Evolutionary conservation across 345 rosid species (phyloP).

Genomic region (Citrus sinensis): DNA sequence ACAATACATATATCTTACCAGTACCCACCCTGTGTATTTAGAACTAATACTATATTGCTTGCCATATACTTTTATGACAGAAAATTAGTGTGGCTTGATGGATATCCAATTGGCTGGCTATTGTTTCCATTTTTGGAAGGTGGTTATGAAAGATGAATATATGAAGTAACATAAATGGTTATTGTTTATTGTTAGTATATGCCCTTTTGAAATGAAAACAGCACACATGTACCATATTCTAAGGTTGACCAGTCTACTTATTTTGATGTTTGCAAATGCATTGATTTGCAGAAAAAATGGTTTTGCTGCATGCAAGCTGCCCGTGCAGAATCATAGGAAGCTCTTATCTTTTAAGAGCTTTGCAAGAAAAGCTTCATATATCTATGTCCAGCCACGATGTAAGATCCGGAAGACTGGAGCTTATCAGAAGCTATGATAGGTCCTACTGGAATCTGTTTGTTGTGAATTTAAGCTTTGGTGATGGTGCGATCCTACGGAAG

Average conservation of each 20-base stretch:
- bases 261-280: constrained; percentile 5
- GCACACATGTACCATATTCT: background rate
- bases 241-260: background rate
- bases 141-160: background rate
- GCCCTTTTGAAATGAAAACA: background rate
- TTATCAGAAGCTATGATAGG: constrained; percentile 37
- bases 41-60: background rate
- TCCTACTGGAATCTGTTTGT: constrained; percentile 32
- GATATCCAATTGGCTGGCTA: background rate
- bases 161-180: background rate
- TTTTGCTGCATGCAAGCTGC: constrained; percentile 39
- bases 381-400: constrained; percentile 10
- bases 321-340: constrained; percentile 24
- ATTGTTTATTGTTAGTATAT: background rate
- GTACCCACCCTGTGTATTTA: background rate
- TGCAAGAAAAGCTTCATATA: constrained; percentile 4
- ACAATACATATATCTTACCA: background rate
- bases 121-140: background rate
- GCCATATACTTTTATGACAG: background rate
- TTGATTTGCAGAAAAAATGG: constrained; percentile 45
- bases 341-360: constrained; percentile 19
- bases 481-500: constrained; percentile 19
- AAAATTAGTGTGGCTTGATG: background rate
- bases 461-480: constrained; percentile 21
- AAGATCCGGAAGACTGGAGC: constrained; percentile 40